Base-by-base conservation (phyloP, 1,284 basidiomycete species). In the Irpex sp. region DNA sequence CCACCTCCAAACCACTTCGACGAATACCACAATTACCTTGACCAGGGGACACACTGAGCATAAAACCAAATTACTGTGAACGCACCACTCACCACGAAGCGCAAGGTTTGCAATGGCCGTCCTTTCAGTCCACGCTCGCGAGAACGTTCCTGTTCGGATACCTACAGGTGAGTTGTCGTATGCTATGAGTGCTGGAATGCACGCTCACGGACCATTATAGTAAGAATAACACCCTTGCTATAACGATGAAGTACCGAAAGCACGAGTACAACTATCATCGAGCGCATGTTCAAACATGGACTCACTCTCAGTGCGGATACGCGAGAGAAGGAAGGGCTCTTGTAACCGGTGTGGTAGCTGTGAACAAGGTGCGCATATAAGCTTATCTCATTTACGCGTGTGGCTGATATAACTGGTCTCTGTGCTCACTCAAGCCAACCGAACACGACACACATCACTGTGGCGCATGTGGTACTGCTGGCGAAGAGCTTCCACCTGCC, bases 241-340 rank as follows among this genome's bases (percentile, higher is more conserved):
- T 26, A 26, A 26, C 21, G 21, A 26, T 26, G 21, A 26, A 90
- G 89, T 78, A 94, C 94, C 3, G 96, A 94, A 4, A 95, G 93
- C 75, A 98, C 96, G 1, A 96, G 97, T 72, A 99, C 97, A 2
- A 99, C 97, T 52, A 98, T 99, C 76, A 93, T 94, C n/a, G 97
- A 97, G 36, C 94, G 95, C 72, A 79, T 98, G 64, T 99, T 93
- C 76, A 89, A 89, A 69, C 94, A 95, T 74, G 97, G 97, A 4
- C 89, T 99, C 65, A 88, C 98, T 15, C 86, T 99, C 9, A 97
- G 97, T 55, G 97, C 97, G 44, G 97, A 99, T 78, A 99, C 97
- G 0, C 85, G 97, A 72, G 95, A 96, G 2, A 98, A 97, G 0
- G 94, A 91, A 69, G 97, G 97, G 0, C 87, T 89, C 26, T 99